Conservation (phyloP, 1,284 basidiomycete genomes). For the Schizopora paradoxa region DNA sequence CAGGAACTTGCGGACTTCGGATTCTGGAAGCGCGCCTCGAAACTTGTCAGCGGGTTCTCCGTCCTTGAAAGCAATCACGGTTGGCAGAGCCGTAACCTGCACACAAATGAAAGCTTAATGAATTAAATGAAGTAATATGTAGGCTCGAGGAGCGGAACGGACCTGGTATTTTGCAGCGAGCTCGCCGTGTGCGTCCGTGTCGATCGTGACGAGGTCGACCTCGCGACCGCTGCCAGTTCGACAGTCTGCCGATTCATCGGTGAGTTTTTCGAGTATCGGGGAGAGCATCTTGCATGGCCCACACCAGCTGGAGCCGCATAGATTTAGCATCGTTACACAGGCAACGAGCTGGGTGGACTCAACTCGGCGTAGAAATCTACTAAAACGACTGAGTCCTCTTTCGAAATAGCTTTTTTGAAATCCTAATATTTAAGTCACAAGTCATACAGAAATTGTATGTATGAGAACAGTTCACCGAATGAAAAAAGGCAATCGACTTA, state of each 20-base stretch:
- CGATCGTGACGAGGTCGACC: conserved; percentile 64
- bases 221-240: conserved; percentile 49
- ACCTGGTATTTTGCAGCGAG: conserved; percentile 49
- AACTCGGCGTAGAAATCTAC: conserved; percentile 78
- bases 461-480: conserved; percentile 1
- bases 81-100: conserved; percentile 63
- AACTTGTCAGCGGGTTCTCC: conserved; percentile 53
- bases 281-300: conserved; percentile 64
- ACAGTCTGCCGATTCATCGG: conserved; percentile 33
- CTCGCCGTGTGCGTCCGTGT: conserved; percentile 51
- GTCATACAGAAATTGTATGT: background rate
- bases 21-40: conserved; percentile 52
- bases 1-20: conserved; percentile 45
- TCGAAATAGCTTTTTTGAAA: conserved; percentile 39
- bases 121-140: background rate
- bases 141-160: conserved; percentile 19
- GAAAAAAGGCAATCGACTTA: conserved; percentile 4
- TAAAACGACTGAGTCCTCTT: conserved; percentile 41
- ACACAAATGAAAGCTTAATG: background rate
- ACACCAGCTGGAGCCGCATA: conserved; percentile 56
- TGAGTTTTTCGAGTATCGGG: conserved; percentile 54
- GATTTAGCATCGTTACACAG: background rate
- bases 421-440: conserved; percentile 33
- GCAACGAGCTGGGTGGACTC: conserved; percentile 24
- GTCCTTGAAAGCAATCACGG: conserved; percentile 64